These are phyloP conservation scores for Collybia mongolica DNA, from an alignment of 768 basidiomycete genomes.

Conservation along the genomic window DNA sequence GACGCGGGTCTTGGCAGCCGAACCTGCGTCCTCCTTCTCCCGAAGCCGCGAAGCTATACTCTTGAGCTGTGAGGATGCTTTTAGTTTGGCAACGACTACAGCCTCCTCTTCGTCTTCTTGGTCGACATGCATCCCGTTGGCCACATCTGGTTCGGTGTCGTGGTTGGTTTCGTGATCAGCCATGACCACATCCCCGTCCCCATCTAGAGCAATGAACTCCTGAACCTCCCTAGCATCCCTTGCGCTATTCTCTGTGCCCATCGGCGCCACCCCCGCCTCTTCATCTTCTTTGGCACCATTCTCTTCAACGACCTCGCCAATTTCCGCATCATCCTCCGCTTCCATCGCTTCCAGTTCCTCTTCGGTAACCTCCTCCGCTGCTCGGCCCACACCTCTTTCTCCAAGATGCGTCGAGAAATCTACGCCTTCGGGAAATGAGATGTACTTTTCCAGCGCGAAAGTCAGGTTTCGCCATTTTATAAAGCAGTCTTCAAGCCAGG, in stretches of 20 bases:
- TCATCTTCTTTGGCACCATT: constrained; percentile 6
- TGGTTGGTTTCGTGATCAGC: constrained; percentile 2
- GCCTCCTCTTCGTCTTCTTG: constrained; percentile 4
- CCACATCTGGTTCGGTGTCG: not conserved
- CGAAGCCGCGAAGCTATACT: constrained; percentile 15
- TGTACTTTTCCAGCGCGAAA: constrained; percentile 64
- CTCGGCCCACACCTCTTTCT: constrained; percentile 35
- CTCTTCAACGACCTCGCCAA: constrained; percentile 13
- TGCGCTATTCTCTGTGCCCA: constrained; percentile 28
- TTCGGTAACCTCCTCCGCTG: constrained; percentile 22
- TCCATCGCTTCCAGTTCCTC: constrained; percentile 23
- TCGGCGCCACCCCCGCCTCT: constrained; percentile 12
- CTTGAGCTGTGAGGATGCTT: constrained; percentile 11
- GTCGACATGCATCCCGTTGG: constrained; percentile 2
- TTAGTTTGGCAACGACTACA: constrained; percentile 5
- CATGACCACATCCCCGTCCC: constrained; percentile 7
- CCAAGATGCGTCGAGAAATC: constrained; percentile 56
- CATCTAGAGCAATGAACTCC: constrained; percentile 12
- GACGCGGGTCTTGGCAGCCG: constrained; percentile 18
- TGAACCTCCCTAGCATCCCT: constrained; percentile 27
- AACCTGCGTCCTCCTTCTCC: constrained; percentile 14
- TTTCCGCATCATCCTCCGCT: constrained; percentile 17
- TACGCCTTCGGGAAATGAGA: constrained; percentile 62
- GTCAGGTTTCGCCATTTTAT: constrained; percentile 73
- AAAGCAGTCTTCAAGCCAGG: constrained; percentile 92